Conservation (phyloP, 2,329 filamentous ascomycete species). For the Epichloe aotearoae region DNA sequence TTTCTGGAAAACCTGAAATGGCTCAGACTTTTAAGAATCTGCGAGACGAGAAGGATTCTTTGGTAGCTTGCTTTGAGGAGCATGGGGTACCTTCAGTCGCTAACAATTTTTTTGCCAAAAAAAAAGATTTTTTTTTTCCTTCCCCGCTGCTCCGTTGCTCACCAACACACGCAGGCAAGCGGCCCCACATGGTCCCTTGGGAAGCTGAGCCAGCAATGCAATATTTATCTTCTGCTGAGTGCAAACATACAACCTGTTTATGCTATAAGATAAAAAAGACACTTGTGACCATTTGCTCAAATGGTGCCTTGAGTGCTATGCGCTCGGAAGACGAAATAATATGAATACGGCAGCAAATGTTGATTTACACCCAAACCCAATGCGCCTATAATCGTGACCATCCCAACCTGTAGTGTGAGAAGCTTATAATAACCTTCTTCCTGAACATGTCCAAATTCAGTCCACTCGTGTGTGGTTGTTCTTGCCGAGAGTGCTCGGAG, state of each 20-base stretch:
- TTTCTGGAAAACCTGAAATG: conserved; percentile 13
- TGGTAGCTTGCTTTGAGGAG: too few relatives aligned
- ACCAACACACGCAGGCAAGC: too few relatives aligned
- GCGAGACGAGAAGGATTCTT: background rate
- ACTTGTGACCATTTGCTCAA: background rate
- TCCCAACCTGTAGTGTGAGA: background rate
- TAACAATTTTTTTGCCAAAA: too few relatives aligned
- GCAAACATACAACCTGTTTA: background rate
- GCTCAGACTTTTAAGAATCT: background rate
- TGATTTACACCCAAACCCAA: background rate
- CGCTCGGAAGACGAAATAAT: background rate
- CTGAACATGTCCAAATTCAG: background rate
- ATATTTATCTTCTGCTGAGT: too few relatives aligned
- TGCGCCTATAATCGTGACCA: background rate
- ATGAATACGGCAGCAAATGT: background rate
- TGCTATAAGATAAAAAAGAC: background rate
- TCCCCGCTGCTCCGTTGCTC: too few relatives aligned
- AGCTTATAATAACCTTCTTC: background rate
- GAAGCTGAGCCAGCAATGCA: too few relatives aligned
- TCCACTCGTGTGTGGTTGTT: conserved; percentile 18
- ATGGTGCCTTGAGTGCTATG: background rate
- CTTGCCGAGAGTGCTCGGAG: conserved; percentile 25
- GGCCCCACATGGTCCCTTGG: too few relatives aligned
- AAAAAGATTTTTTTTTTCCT: too few relatives aligned
- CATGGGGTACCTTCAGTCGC: too few relatives aligned